Base-by-base conservation (phyloP, 495 filamentous ascomycete genomes). In the Lasiosphaeria miniovina region DNA sequence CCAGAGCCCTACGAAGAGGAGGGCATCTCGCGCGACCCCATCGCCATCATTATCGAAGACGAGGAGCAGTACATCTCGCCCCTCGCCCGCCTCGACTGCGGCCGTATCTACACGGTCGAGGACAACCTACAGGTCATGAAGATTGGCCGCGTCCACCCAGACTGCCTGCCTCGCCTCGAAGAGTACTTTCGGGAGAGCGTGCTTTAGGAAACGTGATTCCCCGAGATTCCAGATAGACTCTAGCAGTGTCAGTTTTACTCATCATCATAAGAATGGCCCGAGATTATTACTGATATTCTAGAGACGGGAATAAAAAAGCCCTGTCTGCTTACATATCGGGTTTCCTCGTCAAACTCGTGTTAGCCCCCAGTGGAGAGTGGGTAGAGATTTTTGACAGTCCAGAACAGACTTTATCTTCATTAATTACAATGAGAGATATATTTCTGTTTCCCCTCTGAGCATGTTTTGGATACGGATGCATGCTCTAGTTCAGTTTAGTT, bases 91-190 rank as follows among this genome's bases (percentile, higher is more conserved):
- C 49, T 74, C 32, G 72, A 74, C 49, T 70, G 65, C 12, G 60
- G 65, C 1, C 54, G 72, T 24, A 48, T 73, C 4, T 74, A 70
- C 46, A 74, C 72, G 1, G 70, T 74, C 34, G 68, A 74, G 60
- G 63, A 74, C 8, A 57, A 66, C 35, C 38, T 73, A 49, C 50
- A 34, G 49, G 67, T 71, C 0, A 59, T 67, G 58, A 74, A 74
- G 59, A 59, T 73, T 50, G 72, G 72, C 9, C 49, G 70, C 35
- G 63, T 74, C 24, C 68, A 74, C 43, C 60, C 67, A 0, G 53
- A 51, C 3, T 65, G 33, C 15, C n/a, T 71, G 15, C 1, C 4
- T 35, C 14, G 9, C 49, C 49, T 74, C 49, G 68, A 74, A 14
- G n/a, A 62, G 31, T 71, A 70, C 24, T 74, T 60, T 31, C 52